Conservation (phyloP, 176 grass and related monocot species). For the Carex littledalei region DNA sequence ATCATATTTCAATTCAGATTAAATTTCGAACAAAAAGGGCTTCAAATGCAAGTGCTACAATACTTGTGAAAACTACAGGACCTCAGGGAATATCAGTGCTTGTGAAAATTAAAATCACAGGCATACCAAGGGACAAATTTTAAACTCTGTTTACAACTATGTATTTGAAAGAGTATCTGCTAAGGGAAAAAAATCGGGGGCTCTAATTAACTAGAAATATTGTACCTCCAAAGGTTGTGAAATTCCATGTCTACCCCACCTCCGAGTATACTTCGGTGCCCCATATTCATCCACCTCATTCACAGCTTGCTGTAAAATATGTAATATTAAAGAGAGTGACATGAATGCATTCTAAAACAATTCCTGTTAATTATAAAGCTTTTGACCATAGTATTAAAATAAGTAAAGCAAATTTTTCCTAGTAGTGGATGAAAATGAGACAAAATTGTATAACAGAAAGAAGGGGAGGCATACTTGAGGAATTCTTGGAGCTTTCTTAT, state of each 20-base stretch:
- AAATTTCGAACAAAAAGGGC: background rate
- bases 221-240: constrained; percentile 33
- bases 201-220: background rate
- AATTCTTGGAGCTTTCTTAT: constrained; percentile 26
- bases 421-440: background rate
- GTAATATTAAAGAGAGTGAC: background rate
- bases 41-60: background rate
- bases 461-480: constrained; percentile 29
- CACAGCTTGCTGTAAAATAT: constrained; percentile 18
- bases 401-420: background rate
- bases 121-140: background rate
- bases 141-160: background rate
- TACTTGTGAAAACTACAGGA: background rate
- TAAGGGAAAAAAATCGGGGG: background rate
- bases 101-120: background rate
- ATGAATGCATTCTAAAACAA: too few relatives aligned
- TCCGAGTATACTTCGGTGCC: constrained; percentile 32
- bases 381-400: background rate
- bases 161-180: background rate
- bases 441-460: background rate
- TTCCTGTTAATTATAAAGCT: background rate
- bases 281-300: constrained; percentile 32
- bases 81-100: background rate
- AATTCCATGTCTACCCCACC: constrained; percentile 35
- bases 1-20: background rate